These are phyloP conservation scores for Gloeophyllum trabeum DNA, from an alignment of 768 basidiomycete species.

Conservation along the genomic window DNA sequence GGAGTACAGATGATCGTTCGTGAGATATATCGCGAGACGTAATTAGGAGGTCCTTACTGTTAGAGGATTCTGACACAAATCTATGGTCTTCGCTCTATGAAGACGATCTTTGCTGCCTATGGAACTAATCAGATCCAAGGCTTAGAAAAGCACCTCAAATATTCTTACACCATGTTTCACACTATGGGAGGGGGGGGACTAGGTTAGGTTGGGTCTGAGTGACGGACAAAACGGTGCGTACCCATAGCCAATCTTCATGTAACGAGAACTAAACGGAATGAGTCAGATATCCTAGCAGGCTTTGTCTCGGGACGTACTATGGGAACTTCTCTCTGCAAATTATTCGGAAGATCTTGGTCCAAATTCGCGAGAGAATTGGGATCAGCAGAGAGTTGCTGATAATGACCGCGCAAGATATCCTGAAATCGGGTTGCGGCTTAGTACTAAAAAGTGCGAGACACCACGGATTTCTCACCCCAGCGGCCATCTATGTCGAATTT, in stretches of 20 bases:
- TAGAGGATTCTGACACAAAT: constrained; percentile 92
- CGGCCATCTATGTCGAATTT: constrained; percentile 31
- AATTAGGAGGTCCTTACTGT: constrained; percentile 47
- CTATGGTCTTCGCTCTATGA: constrained; percentile 78
- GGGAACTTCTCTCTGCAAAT: constrained; percentile 83
- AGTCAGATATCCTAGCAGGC: not conserved
- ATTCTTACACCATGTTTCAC: constrained; percentile 98
- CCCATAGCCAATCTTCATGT: constrained; percentile 94
- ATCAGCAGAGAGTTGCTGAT: constrained; percentile 89
- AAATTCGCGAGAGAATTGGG: constrained; percentile 90
- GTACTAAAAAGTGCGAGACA: too few species aligned
- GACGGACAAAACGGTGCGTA: constrained; percentile 22
- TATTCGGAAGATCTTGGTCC: constrained; percentile 97
- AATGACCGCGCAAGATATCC: constrained; percentile 87
- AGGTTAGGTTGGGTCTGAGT: not conserved
- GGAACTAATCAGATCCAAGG: too few species aligned
- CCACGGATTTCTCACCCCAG: constrained; percentile 51
- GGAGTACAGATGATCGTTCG: constrained; percentile 12
- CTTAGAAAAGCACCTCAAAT: too few species aligned
- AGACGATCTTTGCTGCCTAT: constrained; percentile 75
- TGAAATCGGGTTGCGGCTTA: too few species aligned
- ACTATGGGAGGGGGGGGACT: constrained; percentile 29
- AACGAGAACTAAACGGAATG: constrained; percentile 56
- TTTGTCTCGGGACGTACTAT: constrained; percentile 49
- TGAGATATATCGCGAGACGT: not conserved